phyloP scores from a whole-genome alignment of 2,329 filamentous ascomycete genomes.

The Verticillium zaregamsianum region DNA sequence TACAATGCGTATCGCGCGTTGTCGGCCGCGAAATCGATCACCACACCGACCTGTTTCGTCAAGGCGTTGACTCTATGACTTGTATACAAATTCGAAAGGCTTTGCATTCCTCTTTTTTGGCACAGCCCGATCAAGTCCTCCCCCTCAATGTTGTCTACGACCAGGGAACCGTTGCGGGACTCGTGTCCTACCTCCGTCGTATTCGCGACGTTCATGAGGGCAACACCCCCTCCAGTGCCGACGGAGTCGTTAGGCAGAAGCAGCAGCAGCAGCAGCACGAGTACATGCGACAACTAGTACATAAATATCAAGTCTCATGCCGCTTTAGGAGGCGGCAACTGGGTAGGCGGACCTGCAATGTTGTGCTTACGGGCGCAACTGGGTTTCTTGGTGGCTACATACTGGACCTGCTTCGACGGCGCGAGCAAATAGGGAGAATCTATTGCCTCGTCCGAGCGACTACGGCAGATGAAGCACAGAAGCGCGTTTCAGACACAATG shows the following conservation, averaged over 20 bases:
- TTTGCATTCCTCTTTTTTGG: conserved; percentile 20
- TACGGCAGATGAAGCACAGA: not conserved
- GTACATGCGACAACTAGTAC: not conserved
- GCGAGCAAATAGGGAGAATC: conserved; percentile 23
- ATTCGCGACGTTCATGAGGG: not conserved
- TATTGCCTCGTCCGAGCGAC: conserved; percentile 33
- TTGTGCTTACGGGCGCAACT: conserved; percentile 28
- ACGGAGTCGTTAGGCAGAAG: not conserved
- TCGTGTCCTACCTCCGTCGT: conserved; percentile 21
- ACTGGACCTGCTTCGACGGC: conserved; percentile 23
- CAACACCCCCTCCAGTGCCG: not conserved
- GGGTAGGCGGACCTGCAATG: conserved; percentile 2
- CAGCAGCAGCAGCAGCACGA: too few relatives aligned
- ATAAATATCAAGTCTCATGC: not conserved
- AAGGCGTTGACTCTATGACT: conserved; percentile 57
- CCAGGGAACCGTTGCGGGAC: conserved; percentile 42
- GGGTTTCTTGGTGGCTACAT: conserved; percentile 33
- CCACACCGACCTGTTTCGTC: conserved; percentile 49
- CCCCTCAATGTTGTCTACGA: conserved; percentile 59
- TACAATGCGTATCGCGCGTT: conserved; percentile 24
- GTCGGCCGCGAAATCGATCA: conserved; percentile 22
- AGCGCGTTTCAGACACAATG: not conserved
- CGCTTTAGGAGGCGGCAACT: not conserved
- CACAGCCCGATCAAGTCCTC: conserved; percentile 18
- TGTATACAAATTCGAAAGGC: conserved; percentile 46